Conservation (phyloP, 306 rosid species). For the Alnus rubra region DNA sequence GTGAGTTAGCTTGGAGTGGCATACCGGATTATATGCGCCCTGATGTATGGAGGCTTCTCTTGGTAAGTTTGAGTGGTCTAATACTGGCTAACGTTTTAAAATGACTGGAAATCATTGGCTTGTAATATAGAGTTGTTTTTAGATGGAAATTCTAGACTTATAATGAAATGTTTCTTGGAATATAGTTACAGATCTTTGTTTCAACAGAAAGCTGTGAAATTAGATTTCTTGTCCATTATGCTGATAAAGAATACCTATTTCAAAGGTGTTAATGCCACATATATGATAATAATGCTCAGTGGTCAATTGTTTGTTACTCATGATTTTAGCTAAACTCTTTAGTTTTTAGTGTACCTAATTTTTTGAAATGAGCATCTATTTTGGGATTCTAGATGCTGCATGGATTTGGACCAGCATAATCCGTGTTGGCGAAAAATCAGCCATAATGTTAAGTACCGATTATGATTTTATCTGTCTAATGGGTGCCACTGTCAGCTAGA, state of each 20-base stretch:
- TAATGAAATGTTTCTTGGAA: neutral
- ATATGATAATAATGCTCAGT: neutral
- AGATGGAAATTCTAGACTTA: neutral
- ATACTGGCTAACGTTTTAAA: neutral
- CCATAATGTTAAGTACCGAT: neutral
- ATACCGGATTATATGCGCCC: slow-evolving; percentile 93
- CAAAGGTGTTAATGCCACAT: neutral
- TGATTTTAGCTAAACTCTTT: neutral
- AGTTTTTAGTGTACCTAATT: neutral
- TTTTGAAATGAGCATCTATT: neutral
- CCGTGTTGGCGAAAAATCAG: neutral
- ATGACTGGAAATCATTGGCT: neutral
- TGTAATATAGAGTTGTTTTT: neutral
- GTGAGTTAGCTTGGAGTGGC: slow-evolving; percentile 96
- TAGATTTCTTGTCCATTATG: neutral
- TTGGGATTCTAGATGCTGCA: neutral
- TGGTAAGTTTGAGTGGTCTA: slow-evolving; percentile 57
- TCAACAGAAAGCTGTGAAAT: neutral
- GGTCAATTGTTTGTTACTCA: neutral
- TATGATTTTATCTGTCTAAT: neutral
- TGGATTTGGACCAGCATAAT: neutral
- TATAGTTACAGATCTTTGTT: neutral
- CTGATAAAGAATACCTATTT: neutral
- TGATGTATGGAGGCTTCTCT: slow-evolving; percentile 89
- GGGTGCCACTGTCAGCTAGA: neutral